Base-by-base conservation (phyloP, 1,139 yeast species). In the Geotrichum siamense region DNA sequence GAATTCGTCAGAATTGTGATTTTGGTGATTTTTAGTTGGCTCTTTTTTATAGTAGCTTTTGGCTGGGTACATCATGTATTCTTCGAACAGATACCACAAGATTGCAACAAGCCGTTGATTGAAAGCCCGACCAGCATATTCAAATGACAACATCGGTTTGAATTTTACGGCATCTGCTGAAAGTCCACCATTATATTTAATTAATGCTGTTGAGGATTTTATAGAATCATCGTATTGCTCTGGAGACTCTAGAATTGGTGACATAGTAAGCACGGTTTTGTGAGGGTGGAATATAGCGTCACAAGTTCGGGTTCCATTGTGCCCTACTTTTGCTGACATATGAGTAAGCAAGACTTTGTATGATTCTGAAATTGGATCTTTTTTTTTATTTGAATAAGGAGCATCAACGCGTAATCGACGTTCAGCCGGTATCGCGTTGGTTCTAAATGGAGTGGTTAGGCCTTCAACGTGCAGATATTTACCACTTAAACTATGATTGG, bases 61-160 rank as follows among this genome's bases (percentile, higher is more conserved):
- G 9, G 43, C 27, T 8, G 46, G 46, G 17, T 38, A 43, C 43
- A 34, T 43, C 43, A 43, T 43, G 43, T 43, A 43, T 17, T 43
- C 46, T 25, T 43, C 42, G 23, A 43, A 43, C 21, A 43, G 17
- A 33, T 43, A 43, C 46, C 46, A 38, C 4, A 46, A 38, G 12
- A 43, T 46, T 22, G 41, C 37, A 10, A 43, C 47, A 9, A 46
- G 26, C 5, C 40, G 28, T 20, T 37, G 37, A 26, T 40, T 46
- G 20, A 46, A 43, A 3, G 41, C 42, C 2, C 35, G 34, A 2
- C 46, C 47, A 5, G 43, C 35, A 19, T 43, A 38, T 25, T 37
- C 40, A 28, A 42, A 34, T 3, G 42, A 33, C 21, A 29, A 12
- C 39, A 44, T 37, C 10, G 45, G 44, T 27, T 43, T 43, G 20